Percentiles rank a stretch among this genome's conserved stretches.
Evolutionary conservation across 2,329 filamentous ascomycete species (phyloP).

Genomic region (Zopfia rhizophila): DNA sequence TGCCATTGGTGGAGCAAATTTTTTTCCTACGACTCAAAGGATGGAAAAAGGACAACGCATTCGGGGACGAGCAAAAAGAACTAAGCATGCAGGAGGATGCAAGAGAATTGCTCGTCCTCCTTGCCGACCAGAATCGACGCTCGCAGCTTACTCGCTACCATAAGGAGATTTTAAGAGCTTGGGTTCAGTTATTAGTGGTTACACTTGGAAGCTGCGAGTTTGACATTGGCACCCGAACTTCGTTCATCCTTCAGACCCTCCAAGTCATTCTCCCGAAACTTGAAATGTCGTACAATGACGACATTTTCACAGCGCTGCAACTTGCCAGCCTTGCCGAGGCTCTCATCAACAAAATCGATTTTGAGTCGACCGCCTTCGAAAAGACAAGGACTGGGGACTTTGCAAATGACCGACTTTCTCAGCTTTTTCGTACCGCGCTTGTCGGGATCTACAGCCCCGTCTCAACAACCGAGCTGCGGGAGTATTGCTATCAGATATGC

Average conservation of each 20-base stretch:
- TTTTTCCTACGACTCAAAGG: conserved; percentile 76
- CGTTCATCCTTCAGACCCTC: conserved; percentile 85
- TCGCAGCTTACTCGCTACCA: conserved; percentile 66
- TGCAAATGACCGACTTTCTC: conserved; percentile 87
- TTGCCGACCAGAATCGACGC: conserved; percentile 72
- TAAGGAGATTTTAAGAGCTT: conserved; percentile 78
- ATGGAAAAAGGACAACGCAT: conserved; percentile 56
- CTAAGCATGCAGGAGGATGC: conserved; percentile 60
- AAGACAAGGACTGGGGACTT: conserved; percentile 69
- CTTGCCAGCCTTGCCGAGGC: conserved; percentile 80
- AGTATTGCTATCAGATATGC: conserved; percentile 91
- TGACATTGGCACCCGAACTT: conserved; percentile 74
- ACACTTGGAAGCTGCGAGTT: conserved; percentile 86
- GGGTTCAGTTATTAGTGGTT: conserved; percentile 85
- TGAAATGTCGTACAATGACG: conserved; percentile 77
- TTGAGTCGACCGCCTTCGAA: conserved; percentile 58
- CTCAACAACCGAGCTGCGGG: conserved; percentile 76
- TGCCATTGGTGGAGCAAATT: conserved; percentile 77
- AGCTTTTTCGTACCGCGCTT: conserved; percentile 89
- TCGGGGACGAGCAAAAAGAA: conserved; percentile 49
- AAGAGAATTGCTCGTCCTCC: conserved; percentile 65
- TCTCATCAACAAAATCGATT: conserved; percentile 76
- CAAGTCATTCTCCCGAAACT: conserved; percentile 90
- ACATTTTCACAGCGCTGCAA: conserved; percentile 76
- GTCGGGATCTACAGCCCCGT: conserved; percentile 80